phyloP scores from a whole-genome alignment of 2,329 filamentous ascomycete species.

The Ophiocordyceps camponoti-floridani region DNA sequence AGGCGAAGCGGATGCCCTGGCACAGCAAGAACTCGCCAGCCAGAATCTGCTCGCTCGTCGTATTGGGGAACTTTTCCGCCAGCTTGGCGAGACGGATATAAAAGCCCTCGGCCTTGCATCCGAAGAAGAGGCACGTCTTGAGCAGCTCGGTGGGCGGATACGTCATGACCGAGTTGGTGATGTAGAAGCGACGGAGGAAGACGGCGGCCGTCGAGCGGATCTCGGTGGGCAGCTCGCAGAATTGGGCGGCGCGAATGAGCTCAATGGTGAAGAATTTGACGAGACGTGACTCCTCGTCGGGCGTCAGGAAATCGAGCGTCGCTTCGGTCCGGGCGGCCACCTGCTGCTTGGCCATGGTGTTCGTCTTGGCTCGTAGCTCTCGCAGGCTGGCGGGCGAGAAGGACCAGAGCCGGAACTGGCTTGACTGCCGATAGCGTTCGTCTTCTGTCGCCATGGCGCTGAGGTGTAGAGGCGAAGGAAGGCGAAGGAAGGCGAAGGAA shows the following conservation, averaged over 20 bases:
- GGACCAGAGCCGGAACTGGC: conserved; percentile 85
- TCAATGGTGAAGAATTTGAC: conserved; percentile 58
- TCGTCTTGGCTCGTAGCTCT: conserved; percentile 60
- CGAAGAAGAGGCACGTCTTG: conserved; percentile 81
- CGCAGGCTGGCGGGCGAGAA: conserved; percentile 60
- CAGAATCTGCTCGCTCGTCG: conserved; percentile 64
- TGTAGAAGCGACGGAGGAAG: conserved; percentile 87
- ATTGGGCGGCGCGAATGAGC: conserved; percentile 36
- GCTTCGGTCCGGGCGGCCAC: conserved; percentile 38
- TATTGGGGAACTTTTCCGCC: conserved; percentile 48
- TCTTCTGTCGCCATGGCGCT: conserved; percentile 60
- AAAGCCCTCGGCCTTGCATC: conserved; percentile 78
- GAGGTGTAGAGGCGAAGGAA: too few species aligned
- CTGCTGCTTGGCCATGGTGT: conserved; percentile 48
- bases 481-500: too few species aligned
- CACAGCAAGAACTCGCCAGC: conserved; percentile 86
- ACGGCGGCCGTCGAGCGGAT: conserved; percentile 56
- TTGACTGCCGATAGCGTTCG: conserved; percentile 73
- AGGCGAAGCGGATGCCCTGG: conserved; percentile 81
- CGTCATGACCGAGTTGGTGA: conserved; percentile 90
- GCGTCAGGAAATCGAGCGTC: conserved; percentile 61
- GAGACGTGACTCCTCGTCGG: conserved; percentile 66
- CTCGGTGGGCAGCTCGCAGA: conserved; percentile 31
- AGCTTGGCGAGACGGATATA: conserved; percentile 52
- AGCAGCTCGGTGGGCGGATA: conserved; percentile 83